Conservation (phyloP, 2,329 filamentous ascomycete genomes). For the Colletotrichum trifolii region DNA sequence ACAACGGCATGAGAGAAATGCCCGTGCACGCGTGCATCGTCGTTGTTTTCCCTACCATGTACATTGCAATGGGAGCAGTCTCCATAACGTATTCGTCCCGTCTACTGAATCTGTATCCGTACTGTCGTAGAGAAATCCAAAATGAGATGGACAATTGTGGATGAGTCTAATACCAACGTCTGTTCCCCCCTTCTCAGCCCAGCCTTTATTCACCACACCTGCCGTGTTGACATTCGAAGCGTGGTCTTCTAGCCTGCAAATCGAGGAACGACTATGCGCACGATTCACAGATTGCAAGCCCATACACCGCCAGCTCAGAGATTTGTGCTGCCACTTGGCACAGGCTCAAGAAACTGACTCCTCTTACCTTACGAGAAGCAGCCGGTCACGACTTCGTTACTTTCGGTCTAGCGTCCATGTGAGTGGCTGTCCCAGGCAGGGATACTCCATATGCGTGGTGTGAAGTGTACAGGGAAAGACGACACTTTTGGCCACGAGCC, state of each 20-base stretch:
- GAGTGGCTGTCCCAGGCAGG: slow-evolving; percentile 41
- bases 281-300: slow-evolving; percentile 1
- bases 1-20: slow-evolving; percentile 10
- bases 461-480: slow-evolving; percentile 22
- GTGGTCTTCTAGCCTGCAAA: too few relatives aligned
- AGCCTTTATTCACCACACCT: too few relatives aligned
- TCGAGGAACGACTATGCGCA: not conserved
- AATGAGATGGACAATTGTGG: slow-evolving; percentile 29
- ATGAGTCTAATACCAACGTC: slow-evolving; percentile 28
- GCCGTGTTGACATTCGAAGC: too few relatives aligned
- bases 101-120: slow-evolving; percentile 22
- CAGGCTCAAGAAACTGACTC: slow-evolving; percentile 26
- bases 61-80: not conserved
- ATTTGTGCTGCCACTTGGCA: slow-evolving; percentile 25
- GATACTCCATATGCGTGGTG: slow-evolving; percentile 39
- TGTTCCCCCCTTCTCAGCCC: not conserved
- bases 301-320: slow-evolving; percentile 28
- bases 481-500: slow-evolving; percentile 12
- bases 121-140: slow-evolving; percentile 22
- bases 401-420: slow-evolving; percentile 36
- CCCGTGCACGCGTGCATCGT: slow-evolving; percentile 25
- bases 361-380: slow-evolving; percentile 29
- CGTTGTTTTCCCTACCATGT: not conserved
- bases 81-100: slow-evolving; percentile 23
- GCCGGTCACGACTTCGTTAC: slow-evolving; percentile 23